Conservation (phyloP, 352 stramenopile genomes). For the Lagenidium sp. region DNA sequence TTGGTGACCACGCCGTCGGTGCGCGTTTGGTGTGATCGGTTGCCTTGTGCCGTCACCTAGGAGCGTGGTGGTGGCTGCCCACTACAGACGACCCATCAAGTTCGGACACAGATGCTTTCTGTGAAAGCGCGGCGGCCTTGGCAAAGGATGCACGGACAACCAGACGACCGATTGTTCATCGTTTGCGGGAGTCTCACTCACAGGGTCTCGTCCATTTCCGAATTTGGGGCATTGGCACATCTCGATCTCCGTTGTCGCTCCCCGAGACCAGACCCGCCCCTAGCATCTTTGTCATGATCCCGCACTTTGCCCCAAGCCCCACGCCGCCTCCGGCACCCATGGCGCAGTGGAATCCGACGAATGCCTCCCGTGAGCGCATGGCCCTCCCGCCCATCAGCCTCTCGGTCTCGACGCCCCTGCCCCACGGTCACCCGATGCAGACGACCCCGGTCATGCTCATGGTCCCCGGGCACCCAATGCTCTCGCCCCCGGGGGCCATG, state of each 20-base stretch:
- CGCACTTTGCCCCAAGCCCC: not conserved
- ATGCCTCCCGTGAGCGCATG: slow-evolving; percentile 34
- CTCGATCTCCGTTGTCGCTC: not conserved
- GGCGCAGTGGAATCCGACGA: slow-evolving; percentile 10
- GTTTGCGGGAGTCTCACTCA: not conserved
- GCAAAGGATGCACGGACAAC: too few species aligned
- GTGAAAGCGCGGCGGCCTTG: too few species aligned
- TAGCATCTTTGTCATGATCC: not conserved
- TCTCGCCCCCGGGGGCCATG: slow-evolving; percentile 10
- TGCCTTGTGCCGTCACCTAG: too few species aligned
- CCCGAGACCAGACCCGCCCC: not conserved
- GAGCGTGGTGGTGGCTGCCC: too few species aligned
- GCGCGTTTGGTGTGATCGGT: too few species aligned
- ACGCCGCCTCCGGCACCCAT: not conserved
- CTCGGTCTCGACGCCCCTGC: slow-evolving; percentile 2
- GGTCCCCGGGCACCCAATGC: slow-evolving; percentile 12
- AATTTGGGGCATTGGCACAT: not conserved
- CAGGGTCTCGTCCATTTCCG: not conserved
- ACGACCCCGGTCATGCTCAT: slow-evolving; percentile 18
- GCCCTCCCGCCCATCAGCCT: slow-evolving; percentile 37
- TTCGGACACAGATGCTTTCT: too few species aligned
- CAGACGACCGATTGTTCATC: too few species aligned
- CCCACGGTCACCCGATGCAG: slow-evolving; percentile 1
- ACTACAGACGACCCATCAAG: too few species aligned
- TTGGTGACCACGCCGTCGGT: too few species aligned